Evolutionary conservation across 2,329 filamentous ascomycete species (phyloP), one percentile per base, ranked within the genome.

Genomic region (Colletotrichum viniferum): DNA sequence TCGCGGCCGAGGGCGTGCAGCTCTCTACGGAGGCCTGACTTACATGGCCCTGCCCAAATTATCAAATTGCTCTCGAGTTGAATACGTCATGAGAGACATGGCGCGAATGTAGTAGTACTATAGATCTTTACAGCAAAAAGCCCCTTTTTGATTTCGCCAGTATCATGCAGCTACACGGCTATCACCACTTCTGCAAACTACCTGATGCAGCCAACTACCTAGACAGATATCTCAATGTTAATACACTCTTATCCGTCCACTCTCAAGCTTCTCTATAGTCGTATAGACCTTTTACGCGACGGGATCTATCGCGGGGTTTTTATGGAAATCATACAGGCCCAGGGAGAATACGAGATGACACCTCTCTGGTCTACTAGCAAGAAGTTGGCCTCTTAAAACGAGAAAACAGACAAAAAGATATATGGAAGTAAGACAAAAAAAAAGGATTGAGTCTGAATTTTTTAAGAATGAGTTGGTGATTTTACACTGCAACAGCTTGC

Each of bases 1-100:
- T 96, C 74, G 91, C 92, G 48, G 93, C 95, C 73, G 92, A 92
- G 79, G 87, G 87, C 0, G 83, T 90, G 14, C 85, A 88, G 74
- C 80, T 84, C 13, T 88, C 87, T 32, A 89, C 87, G 0, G 88
- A 90, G 78, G 79, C 78, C 48, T 85, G 76, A 78, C 12, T n/a
- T 24, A 13, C 28, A 21, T 52, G 18, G 14, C 14, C 18, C n/a
- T 21, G 10, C 16, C 12, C 58, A 61, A 16, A 16, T 16, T 3
- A 58, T 58, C 18, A 18, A 58, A 58, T 58, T 58, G 26, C 24
- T 28, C 24, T 14, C 13, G 26, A 28, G 60, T 52, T 52, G 43
- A 52, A 52, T 21, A 52, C n/a, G n/a, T 52, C n/a, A 52, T 21
- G 60, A 63, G 21, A 9, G 36, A 65, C 16, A 52, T 38, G 61